Conservation (phyloP, 768 basidiomycete genomes). For the Gelatoporia subvermispora region DNA sequence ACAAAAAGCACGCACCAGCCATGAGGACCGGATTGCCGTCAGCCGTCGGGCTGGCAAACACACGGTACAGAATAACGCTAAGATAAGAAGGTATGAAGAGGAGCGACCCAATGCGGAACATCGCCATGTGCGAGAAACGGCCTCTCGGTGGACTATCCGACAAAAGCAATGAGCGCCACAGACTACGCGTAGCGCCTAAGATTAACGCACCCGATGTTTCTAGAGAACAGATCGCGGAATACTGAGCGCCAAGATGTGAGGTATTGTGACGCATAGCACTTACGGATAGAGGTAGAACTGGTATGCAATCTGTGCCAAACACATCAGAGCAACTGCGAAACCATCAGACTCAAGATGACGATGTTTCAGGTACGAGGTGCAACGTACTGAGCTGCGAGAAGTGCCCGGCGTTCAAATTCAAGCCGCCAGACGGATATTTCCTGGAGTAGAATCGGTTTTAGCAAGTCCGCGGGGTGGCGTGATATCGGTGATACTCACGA, state of each 20-base stretch:
- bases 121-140: conserved; percentile 78
- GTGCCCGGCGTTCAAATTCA: conserved; percentile 86
- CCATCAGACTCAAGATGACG: conserved; percentile 8
- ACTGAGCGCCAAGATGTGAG: background rate
- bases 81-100: conserved; percentile 91
- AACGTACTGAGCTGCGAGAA: conserved; percentile 84
- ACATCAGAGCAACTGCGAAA: conserved; percentile 81
- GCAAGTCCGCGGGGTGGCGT: conserved; percentile 8
- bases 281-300: conserved; percentile 90
- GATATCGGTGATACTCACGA: conserved; percentile 47
- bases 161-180: background rate
- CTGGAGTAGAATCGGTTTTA: conserved; percentile 32
- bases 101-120: conserved; percentile 85
- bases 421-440: conserved; percentile 78
- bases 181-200: background rate
- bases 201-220: conserved; percentile 31
- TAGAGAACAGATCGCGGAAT: conserved; percentile 4
- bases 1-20: conserved; percentile 47
- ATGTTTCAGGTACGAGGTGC: background rate
- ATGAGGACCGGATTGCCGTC: conserved; percentile 79
- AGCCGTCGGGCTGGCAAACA: conserved; percentile 62
- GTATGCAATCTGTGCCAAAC: conserved; percentile 87
- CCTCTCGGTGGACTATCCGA: conserved; percentile 65
- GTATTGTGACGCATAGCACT: conserved; percentile 27
- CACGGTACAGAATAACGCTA: conserved; percentile 67